These are phyloP conservation scores for Phytophthora multivora DNA, from an alignment of 352 stramenopile species.

Conservation along the genomic window DNA sequence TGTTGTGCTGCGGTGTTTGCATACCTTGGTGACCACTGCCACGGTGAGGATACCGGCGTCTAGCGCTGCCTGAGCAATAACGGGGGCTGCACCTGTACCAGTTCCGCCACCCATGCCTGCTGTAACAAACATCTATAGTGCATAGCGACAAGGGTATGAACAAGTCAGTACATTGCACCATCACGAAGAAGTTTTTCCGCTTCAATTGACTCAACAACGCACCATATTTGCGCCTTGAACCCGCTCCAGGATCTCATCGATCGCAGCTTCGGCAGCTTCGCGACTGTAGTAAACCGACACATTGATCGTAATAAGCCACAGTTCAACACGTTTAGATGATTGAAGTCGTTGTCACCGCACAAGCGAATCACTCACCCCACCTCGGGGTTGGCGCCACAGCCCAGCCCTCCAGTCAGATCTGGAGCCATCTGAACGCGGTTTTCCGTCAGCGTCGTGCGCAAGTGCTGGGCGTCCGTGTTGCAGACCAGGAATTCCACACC, in stretches of 20 bases:
- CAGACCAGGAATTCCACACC: constrained; percentile 90
- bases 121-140: constrained; percentile 91
- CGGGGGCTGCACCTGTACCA: constrained; percentile 79
- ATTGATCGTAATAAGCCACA: background rate
- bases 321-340: background rate
- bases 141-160: background rate
- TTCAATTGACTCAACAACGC: constrained; percentile 6
- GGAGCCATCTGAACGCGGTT: constrained; percentile 91
- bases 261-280: constrained; percentile 73
- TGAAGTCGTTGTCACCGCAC: background rate
- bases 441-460: constrained; percentile 89
- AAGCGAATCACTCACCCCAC: constrained; percentile 48
- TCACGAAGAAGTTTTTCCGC: background rate
- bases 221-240: constrained; percentile 89
- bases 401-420: constrained; percentile 82
- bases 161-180: background rate
- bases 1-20: background rate
- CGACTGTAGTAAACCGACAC: constrained; percentile 40
- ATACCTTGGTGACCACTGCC: constrained; percentile 86
- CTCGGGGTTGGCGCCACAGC: constrained; percentile 83
- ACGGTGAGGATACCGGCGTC: constrained; percentile 87
- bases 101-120: constrained; percentile 86
- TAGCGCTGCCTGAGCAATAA: constrained; percentile 84
- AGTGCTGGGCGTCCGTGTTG: constrained; percentile 92
- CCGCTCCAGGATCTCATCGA: constrained; percentile 88